Evolutionary conservation across 169 alveolate genomes (phyloP), one percentile per base, ranked within the genome.

Genomic region (Ichthyophthirius multifiliis): DNA sequence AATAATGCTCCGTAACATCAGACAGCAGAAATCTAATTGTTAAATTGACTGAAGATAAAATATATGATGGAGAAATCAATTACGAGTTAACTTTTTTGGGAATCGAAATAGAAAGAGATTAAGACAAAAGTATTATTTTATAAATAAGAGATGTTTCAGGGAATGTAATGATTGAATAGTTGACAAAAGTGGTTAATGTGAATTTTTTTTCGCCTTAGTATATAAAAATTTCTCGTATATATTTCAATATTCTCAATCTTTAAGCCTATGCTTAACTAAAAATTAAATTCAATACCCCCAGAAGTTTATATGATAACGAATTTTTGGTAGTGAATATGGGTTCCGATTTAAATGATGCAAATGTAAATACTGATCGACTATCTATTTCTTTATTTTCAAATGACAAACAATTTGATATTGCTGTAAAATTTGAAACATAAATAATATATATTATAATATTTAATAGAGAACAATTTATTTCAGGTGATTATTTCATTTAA

Each of bases 291-390:
- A 23, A 15, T 5, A 67, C 62, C 20, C 77, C 77, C 35, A 67
- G 77, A 67, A 2, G 15, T 16, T 16, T 67, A 7, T 31, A 35
- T 35, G 43, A 30, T 4, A 67, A 67, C 41, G 77, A 67, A 67
- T 27, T 37, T 34, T 32, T 67, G 1, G 48, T 20, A 4, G 18
- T 67, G 2, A 41, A 39, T 67, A 35, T 67, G 45, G 77, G 77
- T 4, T 34, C 48, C 18, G 77, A 67, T 35, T 39, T 67, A 31
- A 35, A 31, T 13, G 77, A 67, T 41, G 77, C 41, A 39, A 67
- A 67, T 41, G 13, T 37, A n/a, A 67, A 67, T 39, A 67, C 77
- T 18, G 77, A 67, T 41, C 35, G 77, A 67, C 63, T 67, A 5
- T 18, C 48, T 16, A 9, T 67, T 6, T 7, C 18, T 34, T 41